Percentiles rank a stretch among this genome's conserved stretches.
These are phyloP conservation scores for Osmozyma mogii DNA, from an alignment of 805 yeast species.

Conservation along the genomic window DNA sequence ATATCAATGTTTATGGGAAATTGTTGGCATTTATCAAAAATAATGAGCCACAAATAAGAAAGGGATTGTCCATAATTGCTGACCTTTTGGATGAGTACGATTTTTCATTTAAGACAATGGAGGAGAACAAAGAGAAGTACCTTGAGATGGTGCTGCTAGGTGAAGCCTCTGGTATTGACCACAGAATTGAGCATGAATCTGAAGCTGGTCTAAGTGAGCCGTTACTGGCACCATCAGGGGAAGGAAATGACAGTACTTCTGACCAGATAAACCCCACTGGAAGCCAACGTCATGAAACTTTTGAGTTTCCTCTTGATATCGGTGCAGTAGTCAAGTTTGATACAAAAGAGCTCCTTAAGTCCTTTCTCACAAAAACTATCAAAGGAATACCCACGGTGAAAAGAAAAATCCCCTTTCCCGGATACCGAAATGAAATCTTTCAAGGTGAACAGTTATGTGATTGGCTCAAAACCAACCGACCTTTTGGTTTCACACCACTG, in stretches of 20 bases:
- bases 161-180: slow-evolving; percentile 15
- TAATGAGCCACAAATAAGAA: slow-evolving; percentile 27
- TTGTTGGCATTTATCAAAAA: slow-evolving; percentile 28
- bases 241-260: not conserved
- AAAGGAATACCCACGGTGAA: slow-evolving; percentile 17
- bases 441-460: slow-evolving; percentile 32
- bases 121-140: slow-evolving; percentile 21
- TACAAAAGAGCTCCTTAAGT: slow-evolving; percentile 13
- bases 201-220: too few relatives aligned
- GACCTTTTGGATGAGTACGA: slow-evolving; percentile 20
- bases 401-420: slow-evolving; percentile 32
- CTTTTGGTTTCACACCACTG: slow-evolving; percentile 28
- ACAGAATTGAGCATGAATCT: not conserved
- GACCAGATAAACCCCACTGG: not conserved
- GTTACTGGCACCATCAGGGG: not conserved
- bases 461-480: slow-evolving; percentile 16
- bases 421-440: slow-evolving; percentile 31
- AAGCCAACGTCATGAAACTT: too few relatives aligned
- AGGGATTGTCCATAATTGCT: slow-evolving; percentile 15
- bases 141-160: slow-evolving; percentile 23
- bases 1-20: slow-evolving; percentile 23
- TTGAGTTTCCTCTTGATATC: slow-evolving; percentile 25
- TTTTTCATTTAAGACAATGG: slow-evolving; percentile 17
- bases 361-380: slow-evolving; percentile 17
- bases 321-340: slow-evolving; percentile 18